A percentile compares a stretch with the other conserved stretches of the same genome.
Conservation (phyloP, 192 early-diverging fungal genomes). For the Coemansia sp. region DNA sequence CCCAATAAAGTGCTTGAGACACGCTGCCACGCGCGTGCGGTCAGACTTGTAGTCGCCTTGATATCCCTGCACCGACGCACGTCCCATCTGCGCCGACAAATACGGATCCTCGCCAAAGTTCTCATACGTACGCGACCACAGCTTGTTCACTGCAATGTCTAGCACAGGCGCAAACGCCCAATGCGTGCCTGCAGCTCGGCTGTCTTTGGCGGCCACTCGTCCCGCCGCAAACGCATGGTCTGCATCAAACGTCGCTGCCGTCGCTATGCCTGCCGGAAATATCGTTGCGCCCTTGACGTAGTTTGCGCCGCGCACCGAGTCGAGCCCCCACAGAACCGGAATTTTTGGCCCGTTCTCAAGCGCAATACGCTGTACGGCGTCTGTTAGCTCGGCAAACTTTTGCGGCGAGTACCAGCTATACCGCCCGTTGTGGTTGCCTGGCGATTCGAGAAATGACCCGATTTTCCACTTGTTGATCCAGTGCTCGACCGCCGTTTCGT, state of each 20-base stretch:
- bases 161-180: constrained; percentile 65
- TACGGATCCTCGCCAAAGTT: constrained; percentile 64
- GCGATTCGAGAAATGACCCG: constrained; percentile 62
- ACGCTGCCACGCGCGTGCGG: constrained; percentile 60
- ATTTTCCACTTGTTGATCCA: constrained; percentile 61
- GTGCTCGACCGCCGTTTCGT: constrained; percentile 55
- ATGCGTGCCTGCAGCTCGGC: constrained; percentile 61
- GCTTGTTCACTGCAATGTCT: constrained; percentile 61
- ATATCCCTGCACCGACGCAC: constrained; percentile 57
- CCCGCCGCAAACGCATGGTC: constrained; percentile 59
- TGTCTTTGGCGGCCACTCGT: constrained; percentile 63
- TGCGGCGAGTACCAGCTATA: constrained; percentile 56
- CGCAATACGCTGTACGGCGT: constrained; percentile 59
- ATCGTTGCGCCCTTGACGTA: constrained; percentile 61
- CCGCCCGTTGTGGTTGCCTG: constrained; percentile 57
- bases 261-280: constrained; percentile 60
- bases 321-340: constrained; percentile 66
- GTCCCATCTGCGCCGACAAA: constrained; percentile 56
- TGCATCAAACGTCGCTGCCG: constrained; percentile 63
- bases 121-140: constrained; percentile 60
- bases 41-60: constrained; percentile 69
- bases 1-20: constrained; percentile 69
- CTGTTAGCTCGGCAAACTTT: constrained; percentile 54
- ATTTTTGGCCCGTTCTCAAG: constrained; percentile 47
- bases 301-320: constrained; percentile 67